A percentile compares a stretch with the other conserved stretches of the same genome.
These are phyloP conservation scores for Lachancea meyersii DNA, from an alignment of 805 yeast genomes.

Conservation along the genomic window DNA sequence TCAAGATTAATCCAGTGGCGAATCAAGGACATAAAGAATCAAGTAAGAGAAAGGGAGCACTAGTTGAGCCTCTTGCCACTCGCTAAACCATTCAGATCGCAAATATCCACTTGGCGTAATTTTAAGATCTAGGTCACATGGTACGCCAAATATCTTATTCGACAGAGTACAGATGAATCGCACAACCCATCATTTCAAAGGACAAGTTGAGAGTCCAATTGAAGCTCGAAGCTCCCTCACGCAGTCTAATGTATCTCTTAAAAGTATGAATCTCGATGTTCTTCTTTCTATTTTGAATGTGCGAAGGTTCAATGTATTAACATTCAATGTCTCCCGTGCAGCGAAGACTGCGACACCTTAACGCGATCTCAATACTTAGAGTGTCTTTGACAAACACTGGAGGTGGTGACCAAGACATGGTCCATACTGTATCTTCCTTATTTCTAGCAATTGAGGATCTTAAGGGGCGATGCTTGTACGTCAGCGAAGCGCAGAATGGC, in stretches of 20 bases:
- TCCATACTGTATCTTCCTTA: conserved; percentile 14
- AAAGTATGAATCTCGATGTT: conserved; percentile 1
- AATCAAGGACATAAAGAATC: no score
- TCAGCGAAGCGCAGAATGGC: conserved; percentile 26
- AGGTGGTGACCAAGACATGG: background rate
- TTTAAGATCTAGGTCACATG: no score
- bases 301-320: background rate
- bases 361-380: conserved; percentile 20
- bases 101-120: background rate
- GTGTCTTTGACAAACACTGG: conserved; percentile 10
- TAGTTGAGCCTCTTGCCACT: background rate
- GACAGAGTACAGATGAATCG: no score
- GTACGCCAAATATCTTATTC: no score
- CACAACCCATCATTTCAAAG: background rate
- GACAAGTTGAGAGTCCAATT: background rate
- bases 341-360: conserved; percentile 26
- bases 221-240: background rate
- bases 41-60: background rate
- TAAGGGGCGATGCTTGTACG: conserved; percentile 17
- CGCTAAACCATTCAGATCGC: background rate
- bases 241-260: conserved; percentile 1
- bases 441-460: conserved; percentile 21
- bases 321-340: conserved; percentile 7
- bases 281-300: background rate
- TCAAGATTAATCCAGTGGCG: no score